These are phyloP conservation scores for Drechslerella stenobrocha DNA, from an alignment of 2,329 filamentous ascomycete genomes.

Conservation along the genomic window DNA sequence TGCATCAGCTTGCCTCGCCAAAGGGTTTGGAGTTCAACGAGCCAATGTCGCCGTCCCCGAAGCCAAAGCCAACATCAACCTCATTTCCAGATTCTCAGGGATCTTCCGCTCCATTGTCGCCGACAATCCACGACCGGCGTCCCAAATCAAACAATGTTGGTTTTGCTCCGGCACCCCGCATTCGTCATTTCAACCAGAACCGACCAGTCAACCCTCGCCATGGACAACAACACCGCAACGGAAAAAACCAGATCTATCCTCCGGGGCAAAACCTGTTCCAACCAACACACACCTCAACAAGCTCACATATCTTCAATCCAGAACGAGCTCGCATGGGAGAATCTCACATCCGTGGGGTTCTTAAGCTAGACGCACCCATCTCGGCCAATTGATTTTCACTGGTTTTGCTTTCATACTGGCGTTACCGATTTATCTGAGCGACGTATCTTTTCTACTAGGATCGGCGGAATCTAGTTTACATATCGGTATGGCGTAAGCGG, in stretches of 20 bases:
- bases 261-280: constrained; percentile 28
- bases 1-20: constrained; percentile 14
- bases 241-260: constrained; percentile 21
- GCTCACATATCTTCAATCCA: constrained; percentile 20
- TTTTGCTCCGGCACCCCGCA: constrained; percentile 41
- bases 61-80: constrained; percentile 17
- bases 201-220: constrained; percentile 40
- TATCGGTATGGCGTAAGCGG: constrained; percentile 23
- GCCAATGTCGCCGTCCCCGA: constrained; percentile 31
- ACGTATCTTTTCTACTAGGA: constrained; percentile 16
- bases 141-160: constrained; percentile 33
- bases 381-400: constrained; percentile 31
- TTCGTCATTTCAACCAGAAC: constrained; percentile 42
- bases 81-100: constrained; percentile 5
- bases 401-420: constrained; percentile 25
- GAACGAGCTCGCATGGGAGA: constrained; percentile 38
- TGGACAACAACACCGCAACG: constrained; percentile 27
- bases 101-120: constrained; percentile 21
- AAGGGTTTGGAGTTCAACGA: constrained; percentile 17
- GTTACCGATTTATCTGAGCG: constrained; percentile 29
- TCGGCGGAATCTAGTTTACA: constrained; percentile 27
- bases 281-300: neutral
- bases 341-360: constrained; percentile 42
- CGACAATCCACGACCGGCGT: constrained; percentile 44
- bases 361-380: constrained; percentile 41